phyloP scores from a whole-genome alignment of 257 asterid species.

The Nicotiana otophora region DNA sequence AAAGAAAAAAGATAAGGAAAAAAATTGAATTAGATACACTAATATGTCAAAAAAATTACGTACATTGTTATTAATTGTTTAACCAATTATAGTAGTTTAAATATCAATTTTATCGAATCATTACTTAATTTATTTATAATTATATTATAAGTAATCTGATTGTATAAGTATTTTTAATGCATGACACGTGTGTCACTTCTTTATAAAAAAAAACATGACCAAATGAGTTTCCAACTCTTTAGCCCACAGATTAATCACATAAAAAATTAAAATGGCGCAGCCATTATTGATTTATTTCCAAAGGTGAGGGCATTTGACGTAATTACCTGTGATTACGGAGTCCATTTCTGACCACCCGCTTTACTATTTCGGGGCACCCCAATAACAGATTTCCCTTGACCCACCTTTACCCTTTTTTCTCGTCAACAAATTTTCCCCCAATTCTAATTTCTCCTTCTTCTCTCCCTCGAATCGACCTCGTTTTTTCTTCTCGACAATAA shows the following conservation, averaged over 20 bases:
- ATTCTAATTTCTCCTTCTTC: conserved; percentile 3
- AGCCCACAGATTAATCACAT: conserved; percentile 1
- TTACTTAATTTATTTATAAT: too few species aligned
- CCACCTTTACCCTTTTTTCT: conserved; percentile 16
- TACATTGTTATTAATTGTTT: too few species aligned
- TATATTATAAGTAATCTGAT: background rate
- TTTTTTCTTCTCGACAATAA: conserved; percentile 6
- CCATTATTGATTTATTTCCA: background rate
- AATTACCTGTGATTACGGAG: conserved; percentile 3
- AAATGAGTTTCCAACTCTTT: background rate
- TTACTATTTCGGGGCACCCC: conserved; percentile 1
- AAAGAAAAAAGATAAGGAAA: background rate
- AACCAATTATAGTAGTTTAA: too few species aligned
- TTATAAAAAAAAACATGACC: background rate
- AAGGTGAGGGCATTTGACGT: background rate
- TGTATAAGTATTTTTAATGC: background rate
- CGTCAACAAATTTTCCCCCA: conserved; percentile 13
- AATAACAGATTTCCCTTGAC: conserved; percentile 7
- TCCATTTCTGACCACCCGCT: conserved; percentile 6
- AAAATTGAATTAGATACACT: background rate
- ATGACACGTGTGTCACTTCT: background rate
- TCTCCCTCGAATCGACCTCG: conserved; percentile 7
- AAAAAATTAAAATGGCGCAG: background rate
- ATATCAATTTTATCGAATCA: too few species aligned
- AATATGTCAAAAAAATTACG: too few species aligned